Evolutionary conservation across 139 green algal species (phyloP), one percentile per base, ranked within the genome.

Genomic region (Volvox africanus): DNA sequence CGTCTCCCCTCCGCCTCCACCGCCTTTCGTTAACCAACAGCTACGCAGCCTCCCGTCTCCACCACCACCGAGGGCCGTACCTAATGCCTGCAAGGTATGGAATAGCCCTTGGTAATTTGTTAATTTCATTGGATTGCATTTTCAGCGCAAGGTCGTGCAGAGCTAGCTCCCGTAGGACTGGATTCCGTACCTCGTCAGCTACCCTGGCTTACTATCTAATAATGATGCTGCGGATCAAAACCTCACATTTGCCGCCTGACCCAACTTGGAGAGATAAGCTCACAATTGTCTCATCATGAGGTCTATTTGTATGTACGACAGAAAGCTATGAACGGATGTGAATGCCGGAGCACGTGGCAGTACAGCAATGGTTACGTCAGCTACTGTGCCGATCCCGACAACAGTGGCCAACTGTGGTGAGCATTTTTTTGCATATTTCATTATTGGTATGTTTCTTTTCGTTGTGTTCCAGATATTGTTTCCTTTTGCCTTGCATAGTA

Each of bases 281-380:
- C 44, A n/a, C n/a, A 55, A 55, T 55, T 55, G 9, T 55, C 44
- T 5, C 44, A 55, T 55, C 9, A 55, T 55, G 44, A 55, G 5
- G 44, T 55, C 5, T 55, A 55, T 55, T 9, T 55, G 44, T 55
- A 55, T 28, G 67, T 28, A 75, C 67, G 28, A 33, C 82, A 88
- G 82, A 77, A 78, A 77, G 19, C 61, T 12, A 32, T 16, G 0
- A 50, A n/a, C 61, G 82, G 82, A 30, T 88, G 82, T 61, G 61
- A 77, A 33, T 88, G 82, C 82, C 82, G 82, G 21, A 61, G 50
- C 82, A 88, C 61, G 12, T 88, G 82, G 82, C 6, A 30, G 32
- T 88, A 62, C 61, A 21, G 55, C 61, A 22, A 19, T 30, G 18
- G 19, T 13, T 78, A 73, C 30, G 20, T 11, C 30, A 77, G 82